A percentile compares a stretch with the other conserved stretches of the same genome.
These are phyloP conservation scores for Malus sieversii DNA, from an alignment of 306 rosid species.

Conservation along the genomic window DNA sequence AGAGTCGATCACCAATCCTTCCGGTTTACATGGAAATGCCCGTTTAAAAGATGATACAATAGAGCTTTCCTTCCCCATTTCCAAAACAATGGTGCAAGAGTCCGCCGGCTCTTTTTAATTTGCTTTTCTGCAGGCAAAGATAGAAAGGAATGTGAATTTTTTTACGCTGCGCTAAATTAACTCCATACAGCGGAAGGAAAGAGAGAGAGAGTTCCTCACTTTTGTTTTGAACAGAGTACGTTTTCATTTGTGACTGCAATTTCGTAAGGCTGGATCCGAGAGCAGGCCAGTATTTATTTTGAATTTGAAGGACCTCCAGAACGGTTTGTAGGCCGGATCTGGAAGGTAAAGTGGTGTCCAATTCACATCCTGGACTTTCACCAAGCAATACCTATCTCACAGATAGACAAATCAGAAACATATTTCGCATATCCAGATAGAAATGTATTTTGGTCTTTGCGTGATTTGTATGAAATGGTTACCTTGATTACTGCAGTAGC, in stretches of 20 bases:
- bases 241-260: conserved; percentile 52
- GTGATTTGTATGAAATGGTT: not conserved
- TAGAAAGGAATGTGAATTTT: not conserved
- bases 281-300: conserved; percentile 71
- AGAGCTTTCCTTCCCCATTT: conserved; percentile 30
- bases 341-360: conserved; percentile 47
- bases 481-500: conserved; percentile 92
- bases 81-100: conserved; percentile 25
- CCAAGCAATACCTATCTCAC: conserved; percentile 64
- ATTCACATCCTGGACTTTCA: conserved; percentile 50
- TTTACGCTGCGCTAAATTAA: not conserved
- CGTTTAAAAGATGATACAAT: conserved; percentile 22
- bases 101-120: conserved; percentile 38
- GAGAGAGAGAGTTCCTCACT: conserved; percentile 49
- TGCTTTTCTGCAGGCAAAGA: conserved; percentile 35
- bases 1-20: conserved; percentile 14
- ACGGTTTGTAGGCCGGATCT: conserved; percentile 64
- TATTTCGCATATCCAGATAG: not conserved
- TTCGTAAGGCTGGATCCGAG: conserved; percentile 42
- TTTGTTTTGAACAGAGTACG: conserved; percentile 26
- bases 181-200: not conserved
- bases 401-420: conserved; percentile 18
- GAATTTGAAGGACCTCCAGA: conserved; percentile 71
- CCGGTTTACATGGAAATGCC: conserved; percentile 4
- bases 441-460: not conserved